Base-by-base conservation (phyloP, 192 early-diverging fungal genomes). In the Spizellomyces sp. region DNA sequence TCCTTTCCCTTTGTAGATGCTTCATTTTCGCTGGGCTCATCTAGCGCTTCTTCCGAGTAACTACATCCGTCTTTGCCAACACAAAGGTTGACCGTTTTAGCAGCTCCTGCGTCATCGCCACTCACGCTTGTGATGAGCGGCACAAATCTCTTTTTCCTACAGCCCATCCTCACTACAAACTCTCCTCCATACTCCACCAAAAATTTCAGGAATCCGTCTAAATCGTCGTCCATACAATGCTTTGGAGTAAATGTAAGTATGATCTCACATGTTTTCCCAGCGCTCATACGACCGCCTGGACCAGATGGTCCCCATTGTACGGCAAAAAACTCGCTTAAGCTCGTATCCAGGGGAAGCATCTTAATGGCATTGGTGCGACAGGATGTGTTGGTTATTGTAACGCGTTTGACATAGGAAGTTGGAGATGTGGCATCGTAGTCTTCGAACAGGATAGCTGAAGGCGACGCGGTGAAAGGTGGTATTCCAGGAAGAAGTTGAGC, bases 121-220 rank as follows among this genome's bases (percentile, higher is more conserved):
- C 27, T 36, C 27, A 36, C 27, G 27, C 27, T 36, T 36, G 27
- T 36, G 0, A 36, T 36, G 17, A n/a, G 19, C 6, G 36, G 42
- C 19, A 65, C 14, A 14, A 48, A 77, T 44, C 67, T 77, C 61
- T 68, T 74, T 5, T 64, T 42, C 50, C 66, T 59, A 44, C 76
- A 77, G 0, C 76, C 76, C 19, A 77, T 15, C 45, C 42, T 57
- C 10, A 77, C 27, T 4, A 15, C 21, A 27, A 77, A 77, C 17
- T 54, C 22, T 4, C 70, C 70, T 12, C 76, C 76, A 44, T 62
- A 17, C 56, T 77, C 76, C 6, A 71, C 76, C 27, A 50, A 55
- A 60, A 77, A 77, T 48, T 58, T 48, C 5, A 77, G 41, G 8
- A 45, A 15, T 12, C 76, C 76, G 48, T 77, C 54, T 9, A 36